Evolutionary conservation across 306 rosid species (phyloP).

Genomic region (Betula pendula): DNA sequence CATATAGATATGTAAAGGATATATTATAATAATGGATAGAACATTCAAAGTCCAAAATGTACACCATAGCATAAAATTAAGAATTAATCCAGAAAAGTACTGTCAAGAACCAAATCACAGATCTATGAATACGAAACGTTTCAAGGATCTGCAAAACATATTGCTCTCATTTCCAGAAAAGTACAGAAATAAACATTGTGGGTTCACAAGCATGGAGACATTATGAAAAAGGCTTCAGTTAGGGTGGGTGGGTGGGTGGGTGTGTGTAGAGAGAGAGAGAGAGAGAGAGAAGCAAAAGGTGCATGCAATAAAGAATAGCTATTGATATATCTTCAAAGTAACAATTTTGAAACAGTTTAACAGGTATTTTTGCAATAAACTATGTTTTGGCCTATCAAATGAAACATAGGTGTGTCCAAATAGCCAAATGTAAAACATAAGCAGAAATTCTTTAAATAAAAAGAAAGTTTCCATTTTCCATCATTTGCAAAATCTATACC

Average conservation of each 20-base stretch:
- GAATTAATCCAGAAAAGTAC: neutral
- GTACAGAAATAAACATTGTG: neutral
- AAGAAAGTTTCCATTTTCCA: slow-evolving; percentile 11
- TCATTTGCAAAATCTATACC: slow-evolving; percentile 11
- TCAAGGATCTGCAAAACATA: neutral
- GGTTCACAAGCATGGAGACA: neutral
- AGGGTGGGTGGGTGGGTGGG: neutral
- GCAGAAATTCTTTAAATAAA: slow-evolving; percentile 11
- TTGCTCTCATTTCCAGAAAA: neutral
- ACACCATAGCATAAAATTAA: neutral
- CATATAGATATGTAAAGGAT: neutral
- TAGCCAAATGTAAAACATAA: neutral
- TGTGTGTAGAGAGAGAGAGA: neutral
- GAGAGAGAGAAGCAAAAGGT: neutral
- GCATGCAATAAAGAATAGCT: neutral
- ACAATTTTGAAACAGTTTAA: neutral
- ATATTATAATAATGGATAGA: neutral
- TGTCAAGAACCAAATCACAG: neutral
- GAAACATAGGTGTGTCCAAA: neutral
- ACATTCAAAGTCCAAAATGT: neutral
- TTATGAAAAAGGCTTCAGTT: neutral
- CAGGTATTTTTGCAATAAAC: neutral
- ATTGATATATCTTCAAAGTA: neutral
- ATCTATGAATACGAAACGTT: neutral
- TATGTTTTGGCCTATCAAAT: neutral